Evolutionary conservation across 2,329 filamentous ascomycete genomes (phyloP).

Genomic region (Trichophyton mentagrophytes): DNA sequence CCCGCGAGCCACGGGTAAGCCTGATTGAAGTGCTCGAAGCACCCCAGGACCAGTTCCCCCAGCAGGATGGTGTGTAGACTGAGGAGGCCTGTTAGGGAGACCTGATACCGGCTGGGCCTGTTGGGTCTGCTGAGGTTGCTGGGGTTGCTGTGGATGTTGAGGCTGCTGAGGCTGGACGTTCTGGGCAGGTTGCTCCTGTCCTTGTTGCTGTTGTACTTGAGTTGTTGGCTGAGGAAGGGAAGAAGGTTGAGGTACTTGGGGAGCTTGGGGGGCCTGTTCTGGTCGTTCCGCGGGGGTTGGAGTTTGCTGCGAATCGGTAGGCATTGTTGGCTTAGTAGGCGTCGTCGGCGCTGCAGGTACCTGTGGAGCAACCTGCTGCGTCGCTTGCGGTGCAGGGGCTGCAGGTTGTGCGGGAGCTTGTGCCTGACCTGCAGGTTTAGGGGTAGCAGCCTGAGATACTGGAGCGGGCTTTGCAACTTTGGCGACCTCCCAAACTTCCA

Average conservation of each 20-base stretch:
- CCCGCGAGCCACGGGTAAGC: constrained; percentile 32
- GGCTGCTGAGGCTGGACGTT: constrained; percentile 3
- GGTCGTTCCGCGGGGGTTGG: constrained; percentile 10
- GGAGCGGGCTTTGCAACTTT: constrained; percentile 41
- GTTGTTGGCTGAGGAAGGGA: not conserved
- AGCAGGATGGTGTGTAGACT: constrained; percentile 13
- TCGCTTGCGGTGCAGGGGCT: constrained; percentile 7
- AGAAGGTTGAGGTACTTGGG: not conserved
- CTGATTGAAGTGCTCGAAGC: constrained; percentile 32
- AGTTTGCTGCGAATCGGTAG: constrained; percentile 4
- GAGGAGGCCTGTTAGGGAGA: constrained; percentile 16
- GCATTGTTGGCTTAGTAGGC: constrained; percentile 3
- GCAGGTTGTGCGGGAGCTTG: constrained; percentile 8
- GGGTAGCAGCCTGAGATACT: constrained; percentile 10
- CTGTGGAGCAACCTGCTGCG: constrained; percentile 10
- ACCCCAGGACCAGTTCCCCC: constrained; percentile 30
- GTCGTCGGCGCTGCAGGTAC: constrained; percentile 9
- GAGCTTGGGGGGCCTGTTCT: constrained; percentile 4
- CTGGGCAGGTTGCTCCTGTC: not conserved
- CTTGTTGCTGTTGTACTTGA: constrained; percentile 10
- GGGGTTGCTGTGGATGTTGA: constrained; percentile 12
- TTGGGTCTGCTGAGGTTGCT: constrained; percentile 14
- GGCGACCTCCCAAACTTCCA: constrained; percentile 73
- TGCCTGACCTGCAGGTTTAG: constrained; percentile 8
- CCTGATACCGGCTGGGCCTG: constrained; percentile 19